These are phyloP conservation scores for Berberis thunbergii DNA, from an alignment of 164 flowering plant species.

Conservation along the genomic window DNA sequence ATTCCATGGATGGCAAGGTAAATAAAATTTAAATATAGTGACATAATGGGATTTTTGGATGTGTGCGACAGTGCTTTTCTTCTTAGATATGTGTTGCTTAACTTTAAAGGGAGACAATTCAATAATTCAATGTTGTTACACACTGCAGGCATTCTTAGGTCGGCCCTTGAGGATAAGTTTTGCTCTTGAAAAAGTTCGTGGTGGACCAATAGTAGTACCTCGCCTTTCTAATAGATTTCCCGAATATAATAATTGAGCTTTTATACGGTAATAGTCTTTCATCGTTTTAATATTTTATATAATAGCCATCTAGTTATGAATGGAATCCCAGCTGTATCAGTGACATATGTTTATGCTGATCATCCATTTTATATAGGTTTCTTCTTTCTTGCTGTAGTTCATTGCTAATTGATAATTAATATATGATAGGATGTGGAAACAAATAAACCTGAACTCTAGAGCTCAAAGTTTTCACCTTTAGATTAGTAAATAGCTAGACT, in stretches of 20 bases:
- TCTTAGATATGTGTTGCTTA: neutral
- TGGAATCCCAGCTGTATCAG: constrained; percentile 7
- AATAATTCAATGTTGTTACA: constrained; percentile 8
- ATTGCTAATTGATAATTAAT: no score
- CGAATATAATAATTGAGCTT: constrained; percentile 15
- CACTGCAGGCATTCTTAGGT: constrained; percentile 63
- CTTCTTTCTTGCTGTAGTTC: no score
- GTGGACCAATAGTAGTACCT: constrained; percentile 71
- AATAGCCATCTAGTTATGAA: constrained; percentile 3
- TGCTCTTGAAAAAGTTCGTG: constrained; percentile 77
- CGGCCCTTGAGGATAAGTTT: constrained; percentile 71
- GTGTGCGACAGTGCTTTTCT: neutral
- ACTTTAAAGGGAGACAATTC: neutral
- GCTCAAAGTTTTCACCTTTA: no score
- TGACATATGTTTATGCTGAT: no score
- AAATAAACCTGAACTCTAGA: no score
- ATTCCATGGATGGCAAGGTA: constrained; percentile 92
- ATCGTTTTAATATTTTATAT: neutral
- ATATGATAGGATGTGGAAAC: no score
- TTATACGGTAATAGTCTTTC: constrained; percentile 1
- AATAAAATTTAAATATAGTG: neutral
- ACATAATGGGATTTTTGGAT: neutral
- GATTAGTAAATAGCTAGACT: no score
- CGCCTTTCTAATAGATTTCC: constrained; percentile 38
- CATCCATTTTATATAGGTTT: no score